Conservation (phyloP, 2,329 filamentous ascomycete species). For the Aspergillus sp. region DNA sequence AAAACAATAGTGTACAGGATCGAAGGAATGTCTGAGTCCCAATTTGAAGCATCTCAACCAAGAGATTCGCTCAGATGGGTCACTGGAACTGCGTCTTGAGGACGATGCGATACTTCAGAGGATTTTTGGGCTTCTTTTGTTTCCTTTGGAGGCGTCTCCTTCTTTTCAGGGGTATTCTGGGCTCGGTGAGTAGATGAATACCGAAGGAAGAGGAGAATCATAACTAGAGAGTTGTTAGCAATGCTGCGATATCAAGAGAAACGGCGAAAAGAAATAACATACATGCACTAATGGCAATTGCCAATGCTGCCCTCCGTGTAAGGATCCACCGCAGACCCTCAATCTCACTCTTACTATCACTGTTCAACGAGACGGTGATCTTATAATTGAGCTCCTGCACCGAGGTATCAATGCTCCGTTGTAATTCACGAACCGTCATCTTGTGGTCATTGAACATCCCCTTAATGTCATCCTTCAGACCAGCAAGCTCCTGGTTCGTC, state of each 20-base stretch:
- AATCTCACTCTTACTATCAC: conserved; percentile 87
- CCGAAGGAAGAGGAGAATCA: conserved; percentile 50
- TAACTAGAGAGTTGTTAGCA: conserved; percentile 35
- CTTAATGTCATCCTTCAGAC: conserved; percentile 85
- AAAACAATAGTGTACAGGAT: neutral
- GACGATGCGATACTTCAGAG: neutral
- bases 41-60: conserved; percentile 17
- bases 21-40: neutral
- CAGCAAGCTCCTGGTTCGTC: conserved; percentile 77
- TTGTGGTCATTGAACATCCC: conserved; percentile 96
- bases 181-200: conserved; percentile 43
- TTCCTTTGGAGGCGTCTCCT: conserved; percentile 34
- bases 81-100: conserved; percentile 11
- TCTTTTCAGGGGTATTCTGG: conserved; percentile 35
- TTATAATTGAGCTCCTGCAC: conserved; percentile 96
- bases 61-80: conserved; percentile 31
- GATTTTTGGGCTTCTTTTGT: conserved; percentile 19
- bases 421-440: conserved; percentile 86
- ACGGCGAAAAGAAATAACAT: conserved; percentile 23
- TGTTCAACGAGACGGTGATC: conserved; percentile 86
- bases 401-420: conserved; percentile 79
- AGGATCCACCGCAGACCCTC: conserved; percentile 87
- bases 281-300: conserved; percentile 55
- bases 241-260: neutral
- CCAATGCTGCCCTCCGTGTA: conserved; percentile 63